Evolutionary conservation across 23 red algal species (phyloP).

Genomic region (Agarophyton chilense): DNA sequence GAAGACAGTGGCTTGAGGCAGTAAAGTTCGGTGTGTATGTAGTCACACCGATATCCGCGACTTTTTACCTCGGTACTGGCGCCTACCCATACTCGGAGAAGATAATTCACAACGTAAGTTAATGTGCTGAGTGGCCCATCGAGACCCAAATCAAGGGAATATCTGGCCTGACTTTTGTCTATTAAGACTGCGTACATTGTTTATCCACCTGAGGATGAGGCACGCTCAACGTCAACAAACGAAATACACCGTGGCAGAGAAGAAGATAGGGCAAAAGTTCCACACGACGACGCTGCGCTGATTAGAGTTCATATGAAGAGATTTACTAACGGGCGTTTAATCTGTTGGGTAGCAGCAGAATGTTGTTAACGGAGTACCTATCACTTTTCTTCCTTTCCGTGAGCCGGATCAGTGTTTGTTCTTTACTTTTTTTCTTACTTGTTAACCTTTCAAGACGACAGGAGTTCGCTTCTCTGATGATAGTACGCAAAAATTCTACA

Average conservation of each 20-base stretch:
- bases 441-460: no score
- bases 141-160: neutral
- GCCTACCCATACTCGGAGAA: conserved; percentile 74
- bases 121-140: neutral
- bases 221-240: conserved; percentile 19
- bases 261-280: neutral
- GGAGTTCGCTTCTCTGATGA: no score
- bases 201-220: conserved; percentile 67
- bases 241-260: neutral
- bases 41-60: conserved; percentile 52
- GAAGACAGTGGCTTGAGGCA: conserved; percentile 65
- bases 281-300: neutral
- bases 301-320: neutral
- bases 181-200: conserved; percentile 57
- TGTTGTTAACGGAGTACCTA: no score
- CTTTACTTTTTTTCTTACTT: no score
- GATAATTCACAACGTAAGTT: conserved; percentile 64
- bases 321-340: neutral
- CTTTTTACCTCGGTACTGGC: conserved; percentile 66
- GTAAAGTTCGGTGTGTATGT: conserved; percentile 77
- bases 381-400: no score
- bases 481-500: no score
- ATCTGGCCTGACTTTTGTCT: neutral
- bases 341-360: no score
- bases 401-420: no score